Evolutionary conservation across 768 basidiomycete genomes (phyloP).

Genomic region (Chalciporus sphaerocephalus): DNA sequence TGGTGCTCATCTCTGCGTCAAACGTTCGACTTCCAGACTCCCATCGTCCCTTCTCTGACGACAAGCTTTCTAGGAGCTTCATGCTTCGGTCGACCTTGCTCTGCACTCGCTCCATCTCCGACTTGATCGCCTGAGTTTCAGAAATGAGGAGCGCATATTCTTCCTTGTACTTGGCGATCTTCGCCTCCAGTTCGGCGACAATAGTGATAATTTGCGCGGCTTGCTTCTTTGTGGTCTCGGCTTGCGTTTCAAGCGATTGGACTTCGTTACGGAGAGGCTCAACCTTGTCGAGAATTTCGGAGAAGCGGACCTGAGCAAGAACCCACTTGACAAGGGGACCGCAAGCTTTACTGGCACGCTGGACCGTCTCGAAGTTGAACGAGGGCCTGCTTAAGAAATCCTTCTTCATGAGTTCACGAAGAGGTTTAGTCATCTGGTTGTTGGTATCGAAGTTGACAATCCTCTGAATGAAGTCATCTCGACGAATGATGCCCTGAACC

Average conservation of each 20-base stretch:
- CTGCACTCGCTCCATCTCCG: constrained; percentile 96
- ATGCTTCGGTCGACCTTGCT: constrained; percentile 96
- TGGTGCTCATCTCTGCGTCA: constrained; percentile 97
- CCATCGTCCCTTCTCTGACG: constrained; percentile 93
- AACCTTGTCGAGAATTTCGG: constrained; percentile 94
- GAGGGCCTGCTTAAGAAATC: constrained; percentile 89
- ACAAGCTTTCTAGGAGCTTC: constrained; percentile 89
- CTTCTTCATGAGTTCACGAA: constrained; percentile 87
- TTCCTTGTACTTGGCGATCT: constrained; percentile 91
- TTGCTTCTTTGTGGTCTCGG: constrained; percentile 92
- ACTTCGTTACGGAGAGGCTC: constrained; percentile 96
- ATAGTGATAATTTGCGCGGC: constrained; percentile 86
- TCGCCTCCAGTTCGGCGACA: constrained; percentile 87
- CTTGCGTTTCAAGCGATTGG: constrained; percentile 85
- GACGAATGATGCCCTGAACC: constrained; percentile 91
- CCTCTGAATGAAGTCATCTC: constrained; percentile 93
- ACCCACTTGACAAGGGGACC: constrained; percentile 99
- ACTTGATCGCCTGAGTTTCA: constrained; percentile 94
- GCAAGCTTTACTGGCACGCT: constrained; percentile 93
- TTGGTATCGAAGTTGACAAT: constrained; percentile 96
- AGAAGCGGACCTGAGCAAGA: constrained; percentile 93
- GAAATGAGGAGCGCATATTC: constrained; percentile 97
- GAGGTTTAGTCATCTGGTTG: constrained; percentile 80
- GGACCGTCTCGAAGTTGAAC: constrained; percentile 93
- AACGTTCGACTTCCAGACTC: constrained; percentile 92